Conservation (phyloP, 208 protist species). For the Crithidia sp. region DNA sequence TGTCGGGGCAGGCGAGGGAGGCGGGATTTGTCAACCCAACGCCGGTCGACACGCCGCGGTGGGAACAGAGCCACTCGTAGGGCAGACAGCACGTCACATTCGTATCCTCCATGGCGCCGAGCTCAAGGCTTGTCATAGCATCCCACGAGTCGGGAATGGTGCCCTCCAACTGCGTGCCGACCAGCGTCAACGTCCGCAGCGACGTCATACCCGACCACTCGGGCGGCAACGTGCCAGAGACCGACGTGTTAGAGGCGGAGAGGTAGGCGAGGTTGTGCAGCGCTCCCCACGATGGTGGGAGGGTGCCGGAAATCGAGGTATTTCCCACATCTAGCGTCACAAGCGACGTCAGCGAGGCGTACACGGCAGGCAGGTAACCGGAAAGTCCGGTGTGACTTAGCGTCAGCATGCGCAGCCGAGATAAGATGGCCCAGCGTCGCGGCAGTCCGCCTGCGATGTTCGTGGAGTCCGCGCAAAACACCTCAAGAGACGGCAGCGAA, state of each 20-base stretch:
- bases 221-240: slow-evolving; percentile 13
- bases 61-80: neutral
- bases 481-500: neutral
- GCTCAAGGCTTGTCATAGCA: neutral
- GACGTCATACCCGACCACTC: neutral
- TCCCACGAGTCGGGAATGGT: neutral
- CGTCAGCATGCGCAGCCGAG: too few relatives aligned
- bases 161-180: neutral
- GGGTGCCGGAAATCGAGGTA: too few relatives aligned
- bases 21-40: neutral
- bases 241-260: neutral
- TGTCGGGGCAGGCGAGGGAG: too few relatives aligned
- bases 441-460: too few relatives aligned
- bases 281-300: neutral
- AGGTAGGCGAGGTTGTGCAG: neutral
- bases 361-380: too few relatives aligned
- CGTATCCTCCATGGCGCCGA: neutral
- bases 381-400: too few relatives aligned
- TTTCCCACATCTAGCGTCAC: too few relatives aligned
- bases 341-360: too few relatives aligned
- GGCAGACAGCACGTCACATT: neutral
- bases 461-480: too few relatives aligned
- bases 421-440: too few relatives aligned
- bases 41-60: neutral
- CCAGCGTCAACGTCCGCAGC: neutral